Conservation (phyloP, 495 filamentous ascomycete genomes). For the Trichoderma reesei region DNA sequence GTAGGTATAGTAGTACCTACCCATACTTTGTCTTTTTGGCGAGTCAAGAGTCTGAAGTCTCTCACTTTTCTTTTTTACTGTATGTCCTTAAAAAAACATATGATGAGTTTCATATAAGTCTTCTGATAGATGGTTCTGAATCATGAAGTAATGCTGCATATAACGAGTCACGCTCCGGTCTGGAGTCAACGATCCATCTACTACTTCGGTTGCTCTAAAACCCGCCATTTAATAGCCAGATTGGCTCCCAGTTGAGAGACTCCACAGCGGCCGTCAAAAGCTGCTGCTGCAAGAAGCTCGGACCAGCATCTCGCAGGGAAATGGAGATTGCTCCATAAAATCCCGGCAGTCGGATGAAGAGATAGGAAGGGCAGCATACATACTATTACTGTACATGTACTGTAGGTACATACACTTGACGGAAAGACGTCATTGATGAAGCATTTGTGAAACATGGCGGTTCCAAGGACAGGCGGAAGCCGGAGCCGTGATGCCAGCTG, state of each 20-base stretch:
- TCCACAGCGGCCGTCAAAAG: not conserved
- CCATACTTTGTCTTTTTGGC: too few species aligned
- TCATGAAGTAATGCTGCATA: not conserved
- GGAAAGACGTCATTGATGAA: conserved; percentile 1
- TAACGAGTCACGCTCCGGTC: not conserved
- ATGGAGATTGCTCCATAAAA: not conserved
- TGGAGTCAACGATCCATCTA: not conserved
- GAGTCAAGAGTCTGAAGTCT: too few species aligned
- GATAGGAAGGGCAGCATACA: not conserved
- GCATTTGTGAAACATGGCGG: not conserved
- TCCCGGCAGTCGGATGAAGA: not conserved
- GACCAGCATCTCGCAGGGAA: not conserved
- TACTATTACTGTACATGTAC: too few species aligned
- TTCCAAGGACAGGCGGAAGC: not conserved
- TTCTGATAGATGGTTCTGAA: not conserved
- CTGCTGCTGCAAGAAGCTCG: not conserved
- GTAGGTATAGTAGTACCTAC: too few species aligned
- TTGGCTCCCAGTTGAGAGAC: not conserved
- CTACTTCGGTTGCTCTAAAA: not conserved
- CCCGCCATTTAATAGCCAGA: not conserved
- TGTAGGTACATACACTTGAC: too few species aligned
- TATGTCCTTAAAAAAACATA: not conserved
- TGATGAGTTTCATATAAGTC: not conserved
- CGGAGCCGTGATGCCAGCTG: not conserved
- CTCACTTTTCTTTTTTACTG: too few species aligned